A percentile compares a stretch with the other conserved stretches of the same genome.
These are phyloP conservation scores for Curvularia sp. DNA, from an alignment of 2,329 filamentous ascomycete genomes.

Conservation along the genomic window DNA sequence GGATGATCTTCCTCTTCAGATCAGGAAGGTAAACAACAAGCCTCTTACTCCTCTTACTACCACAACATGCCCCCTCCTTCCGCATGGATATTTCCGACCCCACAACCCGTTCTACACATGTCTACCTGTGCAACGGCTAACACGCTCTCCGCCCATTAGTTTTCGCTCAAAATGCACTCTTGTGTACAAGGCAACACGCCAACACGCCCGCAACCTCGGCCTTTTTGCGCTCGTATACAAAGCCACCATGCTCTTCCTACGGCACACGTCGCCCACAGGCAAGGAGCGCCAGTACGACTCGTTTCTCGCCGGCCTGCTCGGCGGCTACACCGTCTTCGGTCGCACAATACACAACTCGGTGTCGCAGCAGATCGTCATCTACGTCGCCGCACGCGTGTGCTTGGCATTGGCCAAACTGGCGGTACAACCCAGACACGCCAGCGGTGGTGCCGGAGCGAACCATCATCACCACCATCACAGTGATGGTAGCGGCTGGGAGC, in stretches of 20 bases:
- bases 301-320: slow-evolving; percentile 84
- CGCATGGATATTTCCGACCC: not conserved
- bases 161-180: slow-evolving; percentile 78
- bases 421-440: slow-evolving; percentile 65
- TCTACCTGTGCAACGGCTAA: not conserved
- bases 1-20: slow-evolving; percentile 97
- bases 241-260: slow-evolving; percentile 75
- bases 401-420: slow-evolving; percentile 84
- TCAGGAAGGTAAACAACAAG: slow-evolving; percentile 71
- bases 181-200: slow-evolving; percentile 84
- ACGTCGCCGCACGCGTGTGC: slow-evolving; percentile 91
- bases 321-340: slow-evolving; percentile 93
- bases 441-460: slow-evolving; percentile 28
- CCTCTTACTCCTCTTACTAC: not conserved
- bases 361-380: slow-evolving; percentile 97
- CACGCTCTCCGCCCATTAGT: slow-evolving; percentile 39
- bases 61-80: not conserved
- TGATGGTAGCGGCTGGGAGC: slow-evolving; percentile 50
- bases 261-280: slow-evolving; percentile 58
- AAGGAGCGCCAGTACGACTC: slow-evolving; percentile 78
- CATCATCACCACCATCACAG: slow-evolving; percentile 6
- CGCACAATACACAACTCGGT: slow-evolving; percentile 78
- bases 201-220: slow-evolving; percentile 90
- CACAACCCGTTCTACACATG: not conserved
- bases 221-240: slow-evolving; percentile 95